These are phyloP conservation scores for Fusarium luffae DNA, from an alignment of 2,329 filamentous ascomycete genomes.

Conservation along the genomic window DNA sequence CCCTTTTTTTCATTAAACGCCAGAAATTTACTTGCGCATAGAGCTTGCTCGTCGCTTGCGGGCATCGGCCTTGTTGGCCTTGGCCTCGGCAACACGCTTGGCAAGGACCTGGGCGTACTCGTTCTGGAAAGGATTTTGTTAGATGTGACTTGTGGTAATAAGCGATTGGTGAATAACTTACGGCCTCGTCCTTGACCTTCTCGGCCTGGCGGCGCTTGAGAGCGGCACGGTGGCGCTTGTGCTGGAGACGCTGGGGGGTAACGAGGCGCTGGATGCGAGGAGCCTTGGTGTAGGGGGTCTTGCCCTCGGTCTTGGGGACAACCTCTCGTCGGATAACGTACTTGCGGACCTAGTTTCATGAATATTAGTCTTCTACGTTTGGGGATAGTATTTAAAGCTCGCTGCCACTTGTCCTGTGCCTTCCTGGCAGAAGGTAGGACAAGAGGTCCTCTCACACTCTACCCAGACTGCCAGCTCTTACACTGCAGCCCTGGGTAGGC, in stretches of 20 bases:
- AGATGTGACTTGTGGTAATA: background rate
- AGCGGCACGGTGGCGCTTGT: constrained; percentile 98
- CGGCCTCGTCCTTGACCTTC: constrained; percentile 98
- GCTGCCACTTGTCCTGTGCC: constrained; percentile 32
- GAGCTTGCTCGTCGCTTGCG: constrained; percentile 98
- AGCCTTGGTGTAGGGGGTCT: constrained; percentile 99
- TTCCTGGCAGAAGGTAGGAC: constrained; percentile 14
- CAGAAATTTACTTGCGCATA: constrained; percentile 80
- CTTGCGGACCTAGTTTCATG: constrained; percentile 83
- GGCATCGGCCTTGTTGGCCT: constrained; percentile 90
- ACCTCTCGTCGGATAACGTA: constrained; percentile 99
- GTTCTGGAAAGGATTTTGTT: constrained; percentile 68
- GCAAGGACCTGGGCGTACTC: constrained; percentile 97
- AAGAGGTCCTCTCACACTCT: constrained; percentile 67
- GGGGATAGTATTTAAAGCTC: constrained; percentile 39
- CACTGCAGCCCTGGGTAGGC: constrained; percentile 71
- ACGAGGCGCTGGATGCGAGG: constrained; percentile 99
- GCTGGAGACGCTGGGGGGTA: constrained; percentile 99
- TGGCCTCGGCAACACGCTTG: constrained; percentile 97
- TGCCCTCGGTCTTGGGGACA: constrained; percentile 96
- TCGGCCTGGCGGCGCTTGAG: constrained; percentile 98
- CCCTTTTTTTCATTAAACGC: constrained; percentile 52
- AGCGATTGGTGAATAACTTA: constrained; percentile 63
- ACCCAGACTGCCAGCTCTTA: constrained; percentile 59
- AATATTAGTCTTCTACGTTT: constrained; percentile 52